Percentiles rank a stretch among this genome's conserved stretches.
Conservation (phyloP, 257 asterid genomes). For the Thymus mandschuricus region DNA sequence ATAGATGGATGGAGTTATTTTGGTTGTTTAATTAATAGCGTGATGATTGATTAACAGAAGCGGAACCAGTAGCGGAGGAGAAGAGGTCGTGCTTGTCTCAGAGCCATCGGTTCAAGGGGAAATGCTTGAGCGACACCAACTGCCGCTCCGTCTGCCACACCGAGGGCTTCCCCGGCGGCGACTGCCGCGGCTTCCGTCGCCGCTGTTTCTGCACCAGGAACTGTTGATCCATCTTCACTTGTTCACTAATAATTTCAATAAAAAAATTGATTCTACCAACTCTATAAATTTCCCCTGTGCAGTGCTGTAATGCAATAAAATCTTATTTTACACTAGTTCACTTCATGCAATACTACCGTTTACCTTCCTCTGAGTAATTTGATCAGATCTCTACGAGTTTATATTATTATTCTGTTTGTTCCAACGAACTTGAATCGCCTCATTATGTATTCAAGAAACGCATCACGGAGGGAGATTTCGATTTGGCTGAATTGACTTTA, state of each 20-base stretch:
- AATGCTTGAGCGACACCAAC: constrained; percentile 44
- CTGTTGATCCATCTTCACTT: constrained; percentile 11
- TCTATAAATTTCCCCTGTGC: no score
- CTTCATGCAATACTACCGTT: no score
- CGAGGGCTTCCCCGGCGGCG: constrained; percentile 43
- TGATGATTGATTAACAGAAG: background rate
- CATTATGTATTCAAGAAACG: no score
- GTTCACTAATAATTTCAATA: no score
- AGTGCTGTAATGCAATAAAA: no score
- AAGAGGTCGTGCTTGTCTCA: constrained; percentile 25
- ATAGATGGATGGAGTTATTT: background rate
- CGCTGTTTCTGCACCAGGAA: constrained; percentile 49
- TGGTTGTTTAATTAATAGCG: background rate
- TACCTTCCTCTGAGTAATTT: no score
- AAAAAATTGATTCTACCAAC: background rate
- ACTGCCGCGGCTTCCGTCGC: constrained; percentile 46
- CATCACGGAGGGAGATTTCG: no score
- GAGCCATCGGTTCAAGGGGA: constrained; percentile 46
- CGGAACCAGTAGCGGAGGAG: constrained; percentile 21
- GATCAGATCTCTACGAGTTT: no score
- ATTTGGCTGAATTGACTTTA: background rate
- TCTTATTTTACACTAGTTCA: no score
- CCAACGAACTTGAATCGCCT: no score
- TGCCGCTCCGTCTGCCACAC: constrained; percentile 44
- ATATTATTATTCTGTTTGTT: no score